Base-by-base conservation (phyloP, 352 stramenopile genomes). In the Hyaloperonospora arabidopsidis region DNA sequence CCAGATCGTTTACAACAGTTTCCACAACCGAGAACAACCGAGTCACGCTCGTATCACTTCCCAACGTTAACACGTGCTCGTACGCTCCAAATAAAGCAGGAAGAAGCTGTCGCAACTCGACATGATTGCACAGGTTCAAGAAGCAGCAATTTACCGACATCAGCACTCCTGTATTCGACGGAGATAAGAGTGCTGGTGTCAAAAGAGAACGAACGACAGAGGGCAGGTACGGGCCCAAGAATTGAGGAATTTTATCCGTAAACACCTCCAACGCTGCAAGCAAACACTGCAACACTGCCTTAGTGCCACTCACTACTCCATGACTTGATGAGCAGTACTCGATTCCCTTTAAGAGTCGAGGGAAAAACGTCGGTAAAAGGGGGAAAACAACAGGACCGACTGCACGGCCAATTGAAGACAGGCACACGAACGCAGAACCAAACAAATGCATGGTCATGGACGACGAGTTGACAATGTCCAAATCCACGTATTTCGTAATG, bases 321-420 rank as follows among this genome's bases (percentile, higher is more conserved):
- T 57, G 54, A 1, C 49, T 44, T 0, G 59, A 61, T 1, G 67
- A 70, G 41, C 76, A 87, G 41, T 74, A 81, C 25, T 77, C 67
- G 25, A 94, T 68, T 25, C 69, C 76, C n/a, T 52, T 54, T 6
- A 94, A 48, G n/a, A 94, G 54, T 23, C 75, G 75, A 2, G 84
- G 84, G 59, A 90, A 92, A 55, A 94, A 91, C 49, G 84, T 87
- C 1, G 82, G 79, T 45, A 94, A 46, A 36, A 88, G 68, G n/a
- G 81, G 84, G 49, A 93, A 88, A 40, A 93, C 78, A 14, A 87
- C 53, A 0, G 84, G 68, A 0, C 81, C 81, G 11, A 91, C 69
- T 0, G 76, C 73, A 17, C 76, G 75, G 35, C 72, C 86, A 17
- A 93, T 74, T 2, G 82, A 91, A 28, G 81, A 89, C 12, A 94